Percentiles rank a stretch among this genome's conserved stretches.
These are phyloP conservation scores for Ceriops decandra DNA, from an alignment of 345 rosid species.

Conservation along the genomic window DNA sequence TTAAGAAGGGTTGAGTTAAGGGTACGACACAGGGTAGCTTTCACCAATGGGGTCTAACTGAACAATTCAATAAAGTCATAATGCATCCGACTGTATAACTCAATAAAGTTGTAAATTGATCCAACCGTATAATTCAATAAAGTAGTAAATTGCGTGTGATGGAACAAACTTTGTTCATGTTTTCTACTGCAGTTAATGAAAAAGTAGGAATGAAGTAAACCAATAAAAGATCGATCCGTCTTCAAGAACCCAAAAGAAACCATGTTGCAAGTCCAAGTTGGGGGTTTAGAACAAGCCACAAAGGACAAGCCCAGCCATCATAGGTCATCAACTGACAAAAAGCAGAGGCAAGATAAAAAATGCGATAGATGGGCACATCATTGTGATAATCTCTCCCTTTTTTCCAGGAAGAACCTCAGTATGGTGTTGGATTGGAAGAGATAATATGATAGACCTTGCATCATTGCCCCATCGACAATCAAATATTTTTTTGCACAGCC, in stretches of 20 bases:
- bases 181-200: too few relatives aligned
- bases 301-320: neutral
- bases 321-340: neutral
- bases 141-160: too few relatives aligned
- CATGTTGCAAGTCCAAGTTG: neutral
- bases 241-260: neutral
- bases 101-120: constrained; percentile 24
- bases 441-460: constrained; percentile 5
- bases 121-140: too few relatives aligned
- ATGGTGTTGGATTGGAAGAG: constrained; percentile 1
- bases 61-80: neutral
- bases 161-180: too few relatives aligned
- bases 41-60: constrained; percentile 27
- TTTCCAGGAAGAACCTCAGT: neutral
- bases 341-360: neutral
- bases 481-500: constrained; percentile 1
- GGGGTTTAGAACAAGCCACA: neutral
- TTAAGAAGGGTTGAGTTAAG: constrained; percentile 13
- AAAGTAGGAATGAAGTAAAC: too few relatives aligned
- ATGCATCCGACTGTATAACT: constrained; percentile 35
- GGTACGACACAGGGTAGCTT: constrained; percentile 43
- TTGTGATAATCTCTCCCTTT: constrained; percentile 4
- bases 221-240: too few relatives aligned
- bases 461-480: constrained; percentile 9
- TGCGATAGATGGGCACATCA: neutral